Conservation (phyloP, 441 rosid genomes). For the Capsella rubella region DNA sequence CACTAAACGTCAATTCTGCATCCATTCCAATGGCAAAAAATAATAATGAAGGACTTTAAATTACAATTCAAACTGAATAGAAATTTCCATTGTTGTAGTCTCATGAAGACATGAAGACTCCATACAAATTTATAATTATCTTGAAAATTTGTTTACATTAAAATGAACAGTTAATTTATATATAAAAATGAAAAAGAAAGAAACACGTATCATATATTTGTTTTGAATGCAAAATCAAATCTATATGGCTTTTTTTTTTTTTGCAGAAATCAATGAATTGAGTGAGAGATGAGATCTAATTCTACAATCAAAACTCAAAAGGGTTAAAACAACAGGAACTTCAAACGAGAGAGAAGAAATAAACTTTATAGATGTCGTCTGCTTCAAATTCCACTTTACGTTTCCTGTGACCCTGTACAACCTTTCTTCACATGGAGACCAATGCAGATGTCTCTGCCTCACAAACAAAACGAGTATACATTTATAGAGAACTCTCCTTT, state of each 20-base stretch:
- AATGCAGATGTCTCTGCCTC: slow-evolving; percentile 30
- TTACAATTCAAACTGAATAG: too few species aligned
- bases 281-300: slow-evolving; percentile 15
- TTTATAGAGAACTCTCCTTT: not conserved
- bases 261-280: slow-evolving; percentile 32
- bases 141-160: too few species aligned
- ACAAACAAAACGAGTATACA: slow-evolving; percentile 8
- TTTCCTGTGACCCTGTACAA: slow-evolving; percentile 33
- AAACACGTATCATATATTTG: not conserved
- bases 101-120: too few species aligned
- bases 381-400: slow-evolving; percentile 13
- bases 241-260: not conserved
- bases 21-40: too few species aligned
- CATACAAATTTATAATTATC: too few species aligned
- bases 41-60: too few species aligned
- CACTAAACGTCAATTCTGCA: too few species aligned
- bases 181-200: too few species aligned
- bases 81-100: too few species aligned
- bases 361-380: slow-evolving; percentile 4
- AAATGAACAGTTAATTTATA: too few species aligned
- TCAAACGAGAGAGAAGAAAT: not conserved
- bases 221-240: not conserved
- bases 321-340: slow-evolving; percentile 17
- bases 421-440: slow-evolving; percentile 24
- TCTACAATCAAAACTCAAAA: slow-evolving; percentile 7